Evolutionary conservation across 2,329 filamentous ascomycete species (phyloP).

Genomic region (Curvularia verruculosa): DNA sequence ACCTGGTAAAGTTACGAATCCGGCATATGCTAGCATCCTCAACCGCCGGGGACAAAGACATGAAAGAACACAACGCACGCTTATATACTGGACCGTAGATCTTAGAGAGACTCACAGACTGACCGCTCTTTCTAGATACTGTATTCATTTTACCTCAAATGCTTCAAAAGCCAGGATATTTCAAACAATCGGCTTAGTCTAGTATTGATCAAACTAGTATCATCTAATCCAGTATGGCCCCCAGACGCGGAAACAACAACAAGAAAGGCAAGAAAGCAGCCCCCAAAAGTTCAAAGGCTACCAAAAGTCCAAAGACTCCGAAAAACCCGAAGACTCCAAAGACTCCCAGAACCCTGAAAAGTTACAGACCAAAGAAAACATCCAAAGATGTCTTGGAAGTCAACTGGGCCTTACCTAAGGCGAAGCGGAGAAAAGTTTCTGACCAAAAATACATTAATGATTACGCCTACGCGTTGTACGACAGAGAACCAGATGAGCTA

Average conservation of each 20-base stretch:
- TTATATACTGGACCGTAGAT: neutral
- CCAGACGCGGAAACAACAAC: neutral
- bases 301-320: too few species aligned
- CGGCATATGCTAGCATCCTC: slow-evolving; percentile 2
- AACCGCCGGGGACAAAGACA: neutral
- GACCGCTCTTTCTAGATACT: neutral
- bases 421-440: neutral
- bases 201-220: neutral
- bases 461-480: slow-evolving; percentile 11
- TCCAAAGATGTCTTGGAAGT: neutral
- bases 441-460: neutral
- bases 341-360: neutral
- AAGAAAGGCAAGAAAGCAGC: neutral
- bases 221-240: slow-evolving; percentile 1
- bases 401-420: slow-evolving; percentile 12
- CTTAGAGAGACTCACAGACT: neutral
- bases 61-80: neutral
- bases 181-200: neutral
- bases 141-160: neutral
- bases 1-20: neutral
- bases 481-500: slow-evolving; percentile 2
- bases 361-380: neutral
- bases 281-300: too few species aligned
- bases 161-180: neutral
- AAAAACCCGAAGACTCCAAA: neutral